These are phyloP conservation scores for Saccharum hybrid DNA, from an alignment of 202 grass and related monocot genomes.

Conservation along the genomic window DNA sequence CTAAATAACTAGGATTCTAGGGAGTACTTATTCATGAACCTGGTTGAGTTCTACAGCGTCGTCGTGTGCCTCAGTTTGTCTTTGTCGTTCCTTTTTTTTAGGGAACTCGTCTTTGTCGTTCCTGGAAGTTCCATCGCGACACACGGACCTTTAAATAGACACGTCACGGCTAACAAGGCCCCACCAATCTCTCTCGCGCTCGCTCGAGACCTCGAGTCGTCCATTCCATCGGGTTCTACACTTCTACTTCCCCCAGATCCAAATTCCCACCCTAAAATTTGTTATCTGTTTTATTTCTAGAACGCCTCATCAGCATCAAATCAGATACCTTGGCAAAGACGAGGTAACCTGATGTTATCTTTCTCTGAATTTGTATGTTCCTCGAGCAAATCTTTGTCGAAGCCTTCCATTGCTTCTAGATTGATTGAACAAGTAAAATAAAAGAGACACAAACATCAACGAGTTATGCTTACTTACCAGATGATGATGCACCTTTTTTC, in stretches of 20 bases:
- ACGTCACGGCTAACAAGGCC: conserved; percentile 12
- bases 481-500: neutral
- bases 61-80: neutral
- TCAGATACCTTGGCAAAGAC: conserved; percentile 19
- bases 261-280: neutral
- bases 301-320: neutral
- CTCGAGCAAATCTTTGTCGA: neutral
- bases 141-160: conserved; percentile 41
- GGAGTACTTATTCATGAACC: neutral
- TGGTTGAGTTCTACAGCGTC: neutral
- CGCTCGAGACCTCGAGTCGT: neutral
- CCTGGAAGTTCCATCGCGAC: conserved; percentile 28
- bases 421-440: conserved; percentile 9
- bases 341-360: conserved; percentile 17
- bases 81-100: no score
- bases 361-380: neutral
- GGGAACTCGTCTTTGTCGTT: conserved; percentile 5
- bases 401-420: conserved; percentile 34
- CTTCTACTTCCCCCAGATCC: neutral
- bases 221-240: neutral
- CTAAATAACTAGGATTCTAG: no score
- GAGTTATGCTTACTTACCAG: neutral
- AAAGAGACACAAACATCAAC: neutral
- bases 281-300: neutral
- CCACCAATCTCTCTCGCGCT: neutral